These are phyloP conservation scores for Pyrenophora graminea DNA, from an alignment of 2,329 filamentous ascomycete genomes.

Conservation along the genomic window DNA sequence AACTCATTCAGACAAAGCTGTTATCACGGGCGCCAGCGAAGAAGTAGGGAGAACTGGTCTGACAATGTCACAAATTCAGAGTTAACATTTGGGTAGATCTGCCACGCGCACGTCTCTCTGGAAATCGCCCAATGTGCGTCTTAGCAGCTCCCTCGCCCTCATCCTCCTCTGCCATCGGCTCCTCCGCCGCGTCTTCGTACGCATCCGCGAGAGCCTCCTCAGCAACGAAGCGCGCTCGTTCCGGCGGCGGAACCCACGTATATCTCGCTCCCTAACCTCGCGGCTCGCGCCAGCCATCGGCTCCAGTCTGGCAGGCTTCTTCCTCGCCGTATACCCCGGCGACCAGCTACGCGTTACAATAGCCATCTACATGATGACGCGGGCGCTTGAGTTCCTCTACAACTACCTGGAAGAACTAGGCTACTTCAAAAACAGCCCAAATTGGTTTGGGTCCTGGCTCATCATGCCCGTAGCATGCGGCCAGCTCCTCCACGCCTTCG, in stretches of 20 bases:
- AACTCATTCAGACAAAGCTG: conserved; percentile 47
- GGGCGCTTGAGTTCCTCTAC: conserved; percentile 84
- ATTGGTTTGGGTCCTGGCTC: conserved; percentile 61
- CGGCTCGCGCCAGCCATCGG: conserved; percentile 86
- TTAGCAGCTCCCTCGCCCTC: conserved; percentile 80
- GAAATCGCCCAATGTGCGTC: conserved; percentile 69
- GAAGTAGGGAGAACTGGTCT: conserved; percentile 16
- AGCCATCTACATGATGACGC: conserved; percentile 79
- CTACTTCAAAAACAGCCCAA: conserved; percentile 69
- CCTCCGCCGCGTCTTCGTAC: conserved; percentile 85
- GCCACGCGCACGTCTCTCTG: conserved; percentile 47
- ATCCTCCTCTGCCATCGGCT: conserved; percentile 88
- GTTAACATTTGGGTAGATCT: conserved; percentile 35
- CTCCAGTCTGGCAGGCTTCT: conserved; percentile 82
- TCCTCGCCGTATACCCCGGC: conserved; percentile 74
- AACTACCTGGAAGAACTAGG: conserved; percentile 76
- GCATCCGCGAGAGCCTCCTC: conserved; percentile 77
- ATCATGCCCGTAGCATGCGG: conserved; percentile 56
- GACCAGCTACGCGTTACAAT: conserved; percentile 76
- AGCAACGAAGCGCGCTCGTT: conserved; percentile 81
- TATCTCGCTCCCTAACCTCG: conserved; percentile 76
- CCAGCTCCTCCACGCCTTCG: conserved; percentile 56
- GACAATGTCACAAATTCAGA: background rate
- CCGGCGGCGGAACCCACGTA: conserved; percentile 77
- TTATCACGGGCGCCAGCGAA: conserved; percentile 37